A percentile compares a stretch with the other conserved stretches of the same genome.
Evolutionary conservation across 805 yeast genomes (phyloP).

Genomic region (Debaryomyces maramus): DNA sequence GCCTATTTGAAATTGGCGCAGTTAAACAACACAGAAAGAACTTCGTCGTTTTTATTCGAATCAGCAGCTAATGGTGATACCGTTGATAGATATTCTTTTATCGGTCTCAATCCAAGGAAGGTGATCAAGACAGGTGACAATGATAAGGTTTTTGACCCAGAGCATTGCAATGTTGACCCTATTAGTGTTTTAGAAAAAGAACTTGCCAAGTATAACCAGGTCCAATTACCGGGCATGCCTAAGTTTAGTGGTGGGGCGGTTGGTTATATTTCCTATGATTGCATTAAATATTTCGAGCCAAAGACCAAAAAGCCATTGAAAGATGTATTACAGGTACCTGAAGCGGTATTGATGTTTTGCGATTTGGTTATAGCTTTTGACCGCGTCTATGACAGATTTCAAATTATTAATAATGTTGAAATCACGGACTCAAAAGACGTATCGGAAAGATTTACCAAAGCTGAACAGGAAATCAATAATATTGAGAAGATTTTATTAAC

Average conservation of each 20-base stretch:
- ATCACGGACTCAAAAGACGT: slow-evolving; percentile 33
- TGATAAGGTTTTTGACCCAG: slow-evolving; percentile 25
- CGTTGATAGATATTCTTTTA: slow-evolving; percentile 85
- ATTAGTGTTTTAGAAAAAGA: slow-evolving; percentile 72
- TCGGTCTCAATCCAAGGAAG: slow-evolving; percentile 84
- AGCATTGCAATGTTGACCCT: slow-evolving; percentile 69
- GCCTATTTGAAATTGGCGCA: slow-evolving; percentile 84
- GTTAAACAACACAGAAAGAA: slow-evolving; percentile 52
- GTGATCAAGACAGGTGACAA: slow-evolving; percentile 80
- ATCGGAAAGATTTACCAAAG: slow-evolving; percentile 50
- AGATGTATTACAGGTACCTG: slow-evolving; percentile 85
- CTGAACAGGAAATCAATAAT: slow-evolving; percentile 57
- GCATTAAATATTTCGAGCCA: slow-evolving; percentile 96
- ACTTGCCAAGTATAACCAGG: slow-evolving; percentile 61
- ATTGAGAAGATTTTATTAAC: slow-evolving; percentile 52
- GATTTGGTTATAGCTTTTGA: slow-evolving; percentile 91
- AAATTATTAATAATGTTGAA: slow-evolving; percentile 78
- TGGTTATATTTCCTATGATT: slow-evolving; percentile 94
- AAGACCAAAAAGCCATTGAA: slow-evolving; percentile 71
- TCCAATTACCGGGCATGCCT: slow-evolving; percentile 80
- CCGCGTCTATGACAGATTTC: slow-evolving; percentile 90
- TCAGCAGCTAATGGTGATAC: slow-evolving; percentile 88
- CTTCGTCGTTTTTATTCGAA: slow-evolving; percentile 81
- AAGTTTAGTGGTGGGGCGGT: slow-evolving; percentile 92
- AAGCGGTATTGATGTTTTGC: slow-evolving; percentile 86